Conservation (phyloP, 495 filamentous ascomycete genomes). For the Podospora sp. region DNA sequence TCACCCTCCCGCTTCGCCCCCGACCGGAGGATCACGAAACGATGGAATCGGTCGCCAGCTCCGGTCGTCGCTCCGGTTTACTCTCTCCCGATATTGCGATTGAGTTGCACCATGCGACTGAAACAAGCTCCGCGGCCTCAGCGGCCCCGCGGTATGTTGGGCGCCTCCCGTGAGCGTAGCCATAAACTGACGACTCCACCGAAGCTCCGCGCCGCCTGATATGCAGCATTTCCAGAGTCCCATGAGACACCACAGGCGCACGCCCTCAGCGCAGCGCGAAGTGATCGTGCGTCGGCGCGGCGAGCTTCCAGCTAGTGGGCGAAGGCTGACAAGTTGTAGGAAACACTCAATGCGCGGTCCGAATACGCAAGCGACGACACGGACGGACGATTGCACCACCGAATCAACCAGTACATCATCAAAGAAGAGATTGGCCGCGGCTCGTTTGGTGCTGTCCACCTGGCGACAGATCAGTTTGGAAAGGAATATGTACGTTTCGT, state of each 20-base stretch:
- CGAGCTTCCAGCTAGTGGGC: background rate
- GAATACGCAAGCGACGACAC: conserved; percentile 84
- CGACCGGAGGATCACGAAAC: conserved; percentile 10
- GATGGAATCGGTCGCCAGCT: conserved; percentile 20
- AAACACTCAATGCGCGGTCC: conserved; percentile 88
- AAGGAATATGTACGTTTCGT: conserved; percentile 80
- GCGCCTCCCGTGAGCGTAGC: background rate
- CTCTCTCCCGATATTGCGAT: conserved; percentile 45
- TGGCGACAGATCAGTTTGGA: conserved; percentile 87
- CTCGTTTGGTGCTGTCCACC: conserved; percentile 92
- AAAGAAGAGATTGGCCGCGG: conserved; percentile 94
- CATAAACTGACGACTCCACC: background rate
- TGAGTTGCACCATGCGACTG: conserved; percentile 36
- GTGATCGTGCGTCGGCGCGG: conserved; percentile 59
- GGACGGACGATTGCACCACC: conserved; percentile 72
- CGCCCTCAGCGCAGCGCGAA: conserved; percentile 68
- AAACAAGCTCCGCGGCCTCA: conserved; percentile 21
- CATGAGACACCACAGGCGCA: conserved; percentile 73
- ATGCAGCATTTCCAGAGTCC: conserved; percentile 60
- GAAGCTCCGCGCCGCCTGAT: conserved; percentile 45
- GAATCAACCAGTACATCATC: conserved; percentile 93
- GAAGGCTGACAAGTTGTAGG: conserved; percentile 48
- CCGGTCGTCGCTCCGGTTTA: conserved; percentile 29
- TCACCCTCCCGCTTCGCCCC: conserved; percentile 28
- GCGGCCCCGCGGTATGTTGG: conserved; percentile 37